Conservation (phyloP, 2,329 filamentous ascomycete species). For the Cladosporium sp. region DNA sequence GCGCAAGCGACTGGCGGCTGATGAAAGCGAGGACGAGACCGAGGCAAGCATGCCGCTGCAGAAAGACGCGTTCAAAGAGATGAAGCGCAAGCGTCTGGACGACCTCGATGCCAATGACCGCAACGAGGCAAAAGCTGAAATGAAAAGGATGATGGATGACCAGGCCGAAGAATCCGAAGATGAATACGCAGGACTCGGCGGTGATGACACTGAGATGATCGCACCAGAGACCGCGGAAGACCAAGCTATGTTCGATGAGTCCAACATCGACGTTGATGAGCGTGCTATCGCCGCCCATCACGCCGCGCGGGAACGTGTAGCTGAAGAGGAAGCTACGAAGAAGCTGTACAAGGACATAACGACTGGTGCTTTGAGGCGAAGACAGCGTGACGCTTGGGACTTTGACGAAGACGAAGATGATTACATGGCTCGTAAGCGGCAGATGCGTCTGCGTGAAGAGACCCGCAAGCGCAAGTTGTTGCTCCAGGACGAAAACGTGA, state of each 20-base stretch:
- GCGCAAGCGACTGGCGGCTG: constrained; percentile 39
- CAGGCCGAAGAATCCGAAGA: constrained; percentile 97
- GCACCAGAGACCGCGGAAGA: constrained; percentile 72
- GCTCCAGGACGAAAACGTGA: constrained; percentile 81
- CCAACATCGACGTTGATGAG: constrained; percentile 72
- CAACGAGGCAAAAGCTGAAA: constrained; percentile 65
- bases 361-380: constrained; percentile 78
- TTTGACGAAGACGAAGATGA: constrained; percentile 84
- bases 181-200: constrained; percentile 92
- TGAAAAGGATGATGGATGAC: constrained; percentile 85
- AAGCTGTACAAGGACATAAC: constrained; percentile 92
- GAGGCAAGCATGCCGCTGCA: constrained; percentile 40
- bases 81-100: constrained; percentile 61
- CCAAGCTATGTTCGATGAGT: constrained; percentile 83
- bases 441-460: constrained; percentile 82
- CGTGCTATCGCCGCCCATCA: constrained; percentile 79
- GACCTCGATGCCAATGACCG: constrained; percentile 32
- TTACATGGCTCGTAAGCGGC: constrained; percentile 64
- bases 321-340: constrained; percentile 82
- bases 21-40: constrained; percentile 37
- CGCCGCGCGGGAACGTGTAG: constrained; percentile 73
- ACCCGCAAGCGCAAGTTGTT: constrained; percentile 87
- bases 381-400: constrained; percentile 67
- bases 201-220: constrained; percentile 65
- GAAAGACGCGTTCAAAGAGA: constrained; percentile 59